These are phyloP conservation scores for Aphanocladium album DNA, from an alignment of 2,329 filamentous ascomycete species.

Conservation along the genomic window DNA sequence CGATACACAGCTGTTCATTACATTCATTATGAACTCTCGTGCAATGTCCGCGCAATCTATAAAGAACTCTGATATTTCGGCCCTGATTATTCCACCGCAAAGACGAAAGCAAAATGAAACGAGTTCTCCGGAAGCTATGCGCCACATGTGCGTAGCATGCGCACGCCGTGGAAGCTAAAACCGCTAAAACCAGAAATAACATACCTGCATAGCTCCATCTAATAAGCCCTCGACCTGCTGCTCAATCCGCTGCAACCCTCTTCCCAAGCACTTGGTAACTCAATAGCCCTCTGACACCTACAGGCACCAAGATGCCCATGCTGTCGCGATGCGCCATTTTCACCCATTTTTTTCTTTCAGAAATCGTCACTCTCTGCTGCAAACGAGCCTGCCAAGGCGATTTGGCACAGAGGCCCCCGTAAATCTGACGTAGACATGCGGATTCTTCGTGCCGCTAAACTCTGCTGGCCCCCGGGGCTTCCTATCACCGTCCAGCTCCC, in stretches of 20 bases:
- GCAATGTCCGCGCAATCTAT: too few relatives aligned
- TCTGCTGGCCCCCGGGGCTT: neutral
- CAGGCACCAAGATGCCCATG: neutral
- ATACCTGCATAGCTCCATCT: neutral
- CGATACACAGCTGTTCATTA: too few relatives aligned
- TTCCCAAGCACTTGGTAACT: neutral
- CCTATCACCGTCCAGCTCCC: conserved; percentile 10
- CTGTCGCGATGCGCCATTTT: neutral
- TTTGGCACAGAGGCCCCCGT: neutral
- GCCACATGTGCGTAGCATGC: neutral
- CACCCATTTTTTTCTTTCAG: neutral
- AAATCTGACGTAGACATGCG: conserved; percentile 5
- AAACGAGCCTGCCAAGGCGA: neutral
- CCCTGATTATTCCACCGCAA: too few relatives aligned
- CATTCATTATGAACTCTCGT: too few relatives aligned
- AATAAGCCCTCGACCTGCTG: neutral
- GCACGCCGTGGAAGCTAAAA: neutral
- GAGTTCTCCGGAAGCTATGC: neutral
- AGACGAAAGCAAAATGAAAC: neutral
- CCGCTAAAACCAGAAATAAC: neutral
- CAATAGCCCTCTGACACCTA: neutral
- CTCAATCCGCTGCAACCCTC: neutral
- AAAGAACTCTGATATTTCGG: too few relatives aligned
- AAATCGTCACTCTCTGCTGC: neutral
- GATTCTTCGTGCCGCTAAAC: conserved; percentile 1